These are phyloP conservation scores for Teratosphaeria pseudoeucalypti DNA, from an alignment of 2,329 filamentous ascomycete genomes.

Conservation along the genomic window DNA sequence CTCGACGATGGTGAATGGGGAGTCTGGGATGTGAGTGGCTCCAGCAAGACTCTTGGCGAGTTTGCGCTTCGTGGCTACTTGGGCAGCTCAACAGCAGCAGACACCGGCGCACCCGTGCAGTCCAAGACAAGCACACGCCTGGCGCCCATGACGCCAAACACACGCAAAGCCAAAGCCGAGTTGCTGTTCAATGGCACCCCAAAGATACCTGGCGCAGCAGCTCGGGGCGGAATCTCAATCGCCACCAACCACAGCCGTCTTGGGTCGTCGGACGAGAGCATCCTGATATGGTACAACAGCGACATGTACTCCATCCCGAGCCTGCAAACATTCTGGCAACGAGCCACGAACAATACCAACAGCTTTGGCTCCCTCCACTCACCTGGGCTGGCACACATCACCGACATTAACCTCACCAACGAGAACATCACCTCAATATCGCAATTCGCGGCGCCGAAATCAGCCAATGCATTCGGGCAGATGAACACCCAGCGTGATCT, in stretches of 20 bases:
- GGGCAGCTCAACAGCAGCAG: conserved; percentile 12
- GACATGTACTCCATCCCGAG: conserved; percentile 37
- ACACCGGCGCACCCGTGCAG: conserved; percentile 11
- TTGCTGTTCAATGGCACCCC: conserved; percentile 34
- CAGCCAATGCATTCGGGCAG: conserved; percentile 26
- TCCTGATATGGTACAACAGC: conserved; percentile 37
- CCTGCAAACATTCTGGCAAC: conserved; percentile 35
- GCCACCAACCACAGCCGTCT: conserved; percentile 21
- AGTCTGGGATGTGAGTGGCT: conserved; percentile 34
- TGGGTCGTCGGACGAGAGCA: conserved; percentile 32
- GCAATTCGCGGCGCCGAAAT: conserved; percentile 29
- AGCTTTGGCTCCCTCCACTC: conserved; percentile 30
- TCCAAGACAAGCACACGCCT: conserved; percentile 21
- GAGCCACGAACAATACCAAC: conserved; percentile 23
- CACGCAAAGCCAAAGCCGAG: conserved; percentile 35
- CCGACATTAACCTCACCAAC: conserved; percentile 31
- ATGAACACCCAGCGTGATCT: conserved; percentile 36
- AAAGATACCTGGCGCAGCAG: conserved; percentile 19
- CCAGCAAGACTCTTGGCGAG: conserved; percentile 13
- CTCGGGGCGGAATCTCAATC: conserved; percentile 35
- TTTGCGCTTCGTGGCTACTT: conserved; percentile 23
- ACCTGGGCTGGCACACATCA: conserved; percentile 31
- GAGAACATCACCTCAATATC: conserved; percentile 34
- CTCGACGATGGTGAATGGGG: conserved; percentile 44
- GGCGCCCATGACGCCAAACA: conserved; percentile 43